Percentiles rank a stretch among this genome's conserved stretches.
Conservation (phyloP, 2,329 filamentous ascomycete species). For the Trichoderma koningii region DNA sequence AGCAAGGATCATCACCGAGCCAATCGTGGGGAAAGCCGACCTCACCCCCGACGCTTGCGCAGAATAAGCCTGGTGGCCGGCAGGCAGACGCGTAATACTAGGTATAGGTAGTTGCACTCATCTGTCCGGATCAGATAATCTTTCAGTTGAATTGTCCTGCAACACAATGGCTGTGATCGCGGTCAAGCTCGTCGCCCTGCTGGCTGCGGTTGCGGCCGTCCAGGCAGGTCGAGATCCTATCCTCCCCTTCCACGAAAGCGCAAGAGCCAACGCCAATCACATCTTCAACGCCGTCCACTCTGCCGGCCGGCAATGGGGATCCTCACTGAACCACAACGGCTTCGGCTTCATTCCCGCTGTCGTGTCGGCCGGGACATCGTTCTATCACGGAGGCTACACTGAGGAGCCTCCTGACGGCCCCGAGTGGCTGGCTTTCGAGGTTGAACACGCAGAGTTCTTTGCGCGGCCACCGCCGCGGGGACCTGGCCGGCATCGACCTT, state of each 20-base stretch:
- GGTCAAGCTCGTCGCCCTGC: not conserved
- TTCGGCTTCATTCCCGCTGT: constrained; percentile 69
- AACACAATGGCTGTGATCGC: not conserved
- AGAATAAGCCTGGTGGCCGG: not conserved
- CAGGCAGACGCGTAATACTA: constrained; percentile 6
- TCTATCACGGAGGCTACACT: constrained; percentile 65
- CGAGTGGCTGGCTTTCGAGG: constrained; percentile 77
- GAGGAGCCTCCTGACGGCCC: constrained; percentile 52
- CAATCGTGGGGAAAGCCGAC: not conserved
- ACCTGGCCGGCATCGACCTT: not conserved
- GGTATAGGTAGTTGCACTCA: not conserved
- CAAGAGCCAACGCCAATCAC: constrained; percentile 57
- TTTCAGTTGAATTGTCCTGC: not conserved
- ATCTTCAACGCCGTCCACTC: constrained; percentile 75
- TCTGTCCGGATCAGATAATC: not conserved
- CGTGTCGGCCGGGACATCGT: constrained; percentile 63
- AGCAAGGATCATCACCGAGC: constrained; percentile 1
- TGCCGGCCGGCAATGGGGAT: constrained; percentile 74
- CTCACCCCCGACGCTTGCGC: constrained; percentile 5
- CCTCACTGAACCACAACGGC: constrained; percentile 72
- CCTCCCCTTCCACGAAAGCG: constrained; percentile 42
- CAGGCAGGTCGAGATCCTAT: constrained; percentile 32
- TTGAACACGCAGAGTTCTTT: constrained; percentile 64
- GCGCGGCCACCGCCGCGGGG: not conserved
- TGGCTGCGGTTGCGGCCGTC: constrained; percentile 9